These are phyloP conservation scores for Talaromyces nanjingensis DNA, from an alignment of 495 filamentous ascomycete genomes.

Conservation along the genomic window DNA sequence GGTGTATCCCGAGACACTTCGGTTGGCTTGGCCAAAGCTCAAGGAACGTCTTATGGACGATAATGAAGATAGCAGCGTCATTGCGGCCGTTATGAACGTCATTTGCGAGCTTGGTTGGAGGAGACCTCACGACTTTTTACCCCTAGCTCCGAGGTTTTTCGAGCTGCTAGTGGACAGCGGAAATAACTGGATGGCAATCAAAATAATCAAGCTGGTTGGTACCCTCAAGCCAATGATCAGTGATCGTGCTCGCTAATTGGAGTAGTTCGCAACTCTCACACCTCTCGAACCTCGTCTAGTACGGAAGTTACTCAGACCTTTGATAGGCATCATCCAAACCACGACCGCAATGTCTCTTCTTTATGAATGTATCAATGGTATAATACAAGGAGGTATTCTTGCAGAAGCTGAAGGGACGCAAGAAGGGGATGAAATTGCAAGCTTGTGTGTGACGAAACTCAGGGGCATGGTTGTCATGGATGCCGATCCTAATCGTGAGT, in stretches of 20 bases:
- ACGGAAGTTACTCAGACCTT: conserved; percentile 87
- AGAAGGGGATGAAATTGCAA: conserved; percentile 88
- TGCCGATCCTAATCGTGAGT: conserved; percentile 82
- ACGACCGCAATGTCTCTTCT: conserved; percentile 94
- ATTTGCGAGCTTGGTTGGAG: conserved; percentile 94
- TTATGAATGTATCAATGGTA: conserved; percentile 97
- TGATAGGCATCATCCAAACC: conserved; percentile 86
- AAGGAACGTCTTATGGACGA: conserved; percentile 91
- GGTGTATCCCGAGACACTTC: conserved; percentile 89
- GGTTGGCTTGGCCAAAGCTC: conserved; percentile 92
- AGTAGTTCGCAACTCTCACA: conserved; percentile 87
- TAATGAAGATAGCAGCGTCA: conserved; percentile 85
- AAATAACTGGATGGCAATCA: conserved; percentile 99
- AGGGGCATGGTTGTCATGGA: conserved; percentile 89
- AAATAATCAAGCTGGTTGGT: conserved; percentile 89
- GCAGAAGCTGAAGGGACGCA: conserved; percentile 66
- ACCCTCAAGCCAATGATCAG: not conserved
- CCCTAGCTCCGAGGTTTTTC: conserved; percentile 85
- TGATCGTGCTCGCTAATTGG: conserved; percentile 11
- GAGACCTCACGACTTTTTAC: conserved; percentile 86
- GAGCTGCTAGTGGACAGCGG: conserved; percentile 84
- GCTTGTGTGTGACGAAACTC: conserved; percentile 85
- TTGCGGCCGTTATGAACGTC: conserved; percentile 91
- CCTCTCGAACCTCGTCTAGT: conserved; percentile 87
- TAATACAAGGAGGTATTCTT: conserved; percentile 92